Evolutionary conservation across 73 alveolate genomes (phyloP).

Genomic region (Halteria grandinella): DNA sequence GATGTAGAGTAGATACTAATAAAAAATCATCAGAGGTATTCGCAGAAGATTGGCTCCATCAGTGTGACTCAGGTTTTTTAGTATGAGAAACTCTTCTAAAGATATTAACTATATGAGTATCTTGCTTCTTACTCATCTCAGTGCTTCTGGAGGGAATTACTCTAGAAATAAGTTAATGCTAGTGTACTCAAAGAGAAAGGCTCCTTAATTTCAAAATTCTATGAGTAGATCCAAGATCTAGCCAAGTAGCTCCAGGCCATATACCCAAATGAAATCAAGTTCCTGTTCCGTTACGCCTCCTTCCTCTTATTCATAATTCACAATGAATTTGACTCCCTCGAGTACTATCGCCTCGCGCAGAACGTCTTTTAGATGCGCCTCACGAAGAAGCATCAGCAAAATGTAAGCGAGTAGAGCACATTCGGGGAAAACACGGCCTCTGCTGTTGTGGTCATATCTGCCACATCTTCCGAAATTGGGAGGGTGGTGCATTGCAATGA

Average conservation of each 20-base stretch:
- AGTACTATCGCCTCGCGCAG: constrained; percentile 4
- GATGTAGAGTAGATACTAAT: constrained; percentile 10
- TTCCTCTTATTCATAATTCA: constrained; percentile 17
- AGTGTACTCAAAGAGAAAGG: constrained; percentile 10
- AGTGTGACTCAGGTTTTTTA: not conserved
- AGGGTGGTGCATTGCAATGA: constrained; percentile 24
- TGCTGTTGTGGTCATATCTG: constrained; percentile 38
- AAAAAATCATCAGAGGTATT: constrained; percentile 4
- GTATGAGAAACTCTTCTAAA: constrained; percentile 30
- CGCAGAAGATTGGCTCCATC: constrained; percentile 9
- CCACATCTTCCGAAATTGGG: constrained; percentile 32
- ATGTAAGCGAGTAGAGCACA: constrained; percentile 3
- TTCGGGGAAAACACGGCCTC: constrained; percentile 46
- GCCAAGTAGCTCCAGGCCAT: not conserved
- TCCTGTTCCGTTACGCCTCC: constrained; percentile 24
- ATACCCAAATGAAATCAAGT: constrained; percentile 31
- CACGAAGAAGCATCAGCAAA: not conserved
- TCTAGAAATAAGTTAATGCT: constrained; percentile 2
- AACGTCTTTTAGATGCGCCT: constrained; percentile 8
- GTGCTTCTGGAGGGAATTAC: constrained; percentile 35
- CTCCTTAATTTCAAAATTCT: constrained; percentile 12
- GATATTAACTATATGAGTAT: constrained; percentile 7
- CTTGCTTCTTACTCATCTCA: constrained; percentile 17
- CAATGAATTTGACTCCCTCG: constrained; percentile 35
- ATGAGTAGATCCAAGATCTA: constrained; percentile 6